Conservation (phyloP, 495 filamentous ascomycete genomes). For the Neurospora sp. region DNA sequence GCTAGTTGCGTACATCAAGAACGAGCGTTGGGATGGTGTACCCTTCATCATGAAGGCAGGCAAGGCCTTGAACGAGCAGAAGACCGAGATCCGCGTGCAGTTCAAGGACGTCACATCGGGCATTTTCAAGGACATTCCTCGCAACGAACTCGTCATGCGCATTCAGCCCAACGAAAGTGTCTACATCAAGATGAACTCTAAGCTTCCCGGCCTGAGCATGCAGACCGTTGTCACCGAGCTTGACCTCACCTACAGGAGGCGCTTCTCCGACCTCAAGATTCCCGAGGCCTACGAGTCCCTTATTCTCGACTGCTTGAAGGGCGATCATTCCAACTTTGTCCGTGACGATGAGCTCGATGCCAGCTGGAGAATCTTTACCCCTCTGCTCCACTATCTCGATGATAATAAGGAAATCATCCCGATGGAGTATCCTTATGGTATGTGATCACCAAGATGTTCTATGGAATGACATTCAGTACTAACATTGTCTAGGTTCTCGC, state of each 20-base stretch:
- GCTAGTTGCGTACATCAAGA: conserved; percentile 96
- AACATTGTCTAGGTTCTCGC: conserved; percentile 61
- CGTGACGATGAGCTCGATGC: conserved; percentile 97
- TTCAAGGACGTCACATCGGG: conserved; percentile 98
- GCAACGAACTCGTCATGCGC: conserved; percentile 98
- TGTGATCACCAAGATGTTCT: conserved; percentile 22
- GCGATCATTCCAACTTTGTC: conserved; percentile 99
- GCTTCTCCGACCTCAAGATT: conserved; percentile 99
- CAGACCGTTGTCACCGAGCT: conserved; percentile 99
- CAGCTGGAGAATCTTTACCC: conserved; percentile 97
- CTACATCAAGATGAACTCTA: conserved; percentile 99
- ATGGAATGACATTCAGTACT: conserved; percentile 5
- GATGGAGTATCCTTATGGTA: conserved; percentile 99
- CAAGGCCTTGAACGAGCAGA: conserved; percentile 98
- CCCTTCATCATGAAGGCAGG: conserved; percentile 99
- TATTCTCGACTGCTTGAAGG: conserved; percentile 95
- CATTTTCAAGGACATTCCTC: conserved; percentile 99
- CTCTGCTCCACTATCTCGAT: conserved; percentile 94
- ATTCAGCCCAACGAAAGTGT: conserved; percentile 99
- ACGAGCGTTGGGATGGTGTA: conserved; percentile 98
- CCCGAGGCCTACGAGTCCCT: conserved; percentile 98
- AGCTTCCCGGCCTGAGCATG: conserved; percentile 96
- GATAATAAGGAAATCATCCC: conserved; percentile 98
- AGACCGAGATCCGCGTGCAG: conserved; percentile 98
- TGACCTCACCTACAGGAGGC: conserved; percentile 93